Evolutionary conservation across 2,329 filamentous ascomycete genomes (phyloP), one percentile per base, ranked within the genome.

Genomic region (Coniochaeta hoffmannii): DNA sequence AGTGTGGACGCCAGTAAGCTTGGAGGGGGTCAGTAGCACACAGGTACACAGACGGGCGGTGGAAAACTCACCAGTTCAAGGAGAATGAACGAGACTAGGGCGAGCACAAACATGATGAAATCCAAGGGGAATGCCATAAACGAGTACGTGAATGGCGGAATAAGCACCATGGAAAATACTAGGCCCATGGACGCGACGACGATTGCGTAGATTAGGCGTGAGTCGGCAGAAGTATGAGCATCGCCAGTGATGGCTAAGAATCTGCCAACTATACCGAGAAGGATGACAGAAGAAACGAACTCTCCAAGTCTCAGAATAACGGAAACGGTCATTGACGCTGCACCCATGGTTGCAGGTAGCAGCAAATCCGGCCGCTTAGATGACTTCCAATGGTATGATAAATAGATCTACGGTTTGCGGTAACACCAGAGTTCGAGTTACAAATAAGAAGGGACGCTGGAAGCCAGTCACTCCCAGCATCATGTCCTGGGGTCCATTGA

Each of bases 91-190:
- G 53, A 44, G 24, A 55, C 53, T 38, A 55, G 22, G 14, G 22
- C 46, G 11, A 55, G 34, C 32, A 28, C 32, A 24, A 55, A 55
- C 17, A 55, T 10, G 22, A 55, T 41, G 15, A 55, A 51, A 30
- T 55, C 53, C n/a, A 55, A 2, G 19, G 53, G 53, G 28, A 36
- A 55, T 12, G 53, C 53, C 44, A 55, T 51, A 14, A 55, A 55
- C 9, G 53, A 35, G 19, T 19, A 55, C 10, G 53, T 55, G 34
- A 55, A 55, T 9, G 53, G 53, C 12, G 35, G 31, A 19, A 55
- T 50, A n/a, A 55, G 14, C 26, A 55, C 10, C 38, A 55, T 38
- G 31, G 53, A 55, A 35, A 51, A 15, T 14, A 22, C 44, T 15
- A 41, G 26, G 17, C 31, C 32, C 26, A 55, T 55, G 22, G 4